These are phyloP conservation scores for Fraxinus baroniana DNA, from an alignment of 305 asterid species.

Conservation along the genomic window DNA sequence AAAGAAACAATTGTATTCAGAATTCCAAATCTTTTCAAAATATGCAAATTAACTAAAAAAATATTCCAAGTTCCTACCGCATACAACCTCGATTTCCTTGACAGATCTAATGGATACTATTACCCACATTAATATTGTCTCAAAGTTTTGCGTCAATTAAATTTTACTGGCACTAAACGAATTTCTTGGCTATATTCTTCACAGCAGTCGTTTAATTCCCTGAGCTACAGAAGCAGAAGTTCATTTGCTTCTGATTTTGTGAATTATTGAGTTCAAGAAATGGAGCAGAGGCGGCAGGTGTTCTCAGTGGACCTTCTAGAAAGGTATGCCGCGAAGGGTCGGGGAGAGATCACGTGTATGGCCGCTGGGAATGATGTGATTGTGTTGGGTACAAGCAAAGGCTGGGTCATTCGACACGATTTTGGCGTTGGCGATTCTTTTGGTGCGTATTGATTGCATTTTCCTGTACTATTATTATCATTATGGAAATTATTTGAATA, in stretches of 20 bases:
- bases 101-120: too few species aligned
- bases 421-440: constrained; percentile 79
- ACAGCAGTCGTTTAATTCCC: background rate
- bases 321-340: constrained; percentile 88
- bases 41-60: too few species aligned
- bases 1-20: too few species aligned
- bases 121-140: too few species aligned
- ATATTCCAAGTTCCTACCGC: too few species aligned
- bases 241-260: background rate
- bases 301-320: constrained; percentile 89
- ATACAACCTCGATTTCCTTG: too few species aligned
- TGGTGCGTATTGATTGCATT: constrained; percentile 38
- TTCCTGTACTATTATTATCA: background rate
- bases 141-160: too few species aligned
- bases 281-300: constrained; percentile 74
- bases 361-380: constrained; percentile 93
- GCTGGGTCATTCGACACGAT: constrained; percentile 89
- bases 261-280: constrained; percentile 18
- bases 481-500: background rate
- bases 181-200: too few species aligned
- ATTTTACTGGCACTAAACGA: too few species aligned
- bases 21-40: too few species aligned
- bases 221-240: background rate
- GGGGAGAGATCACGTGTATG: constrained; percentile 90
- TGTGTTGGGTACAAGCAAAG: constrained; percentile 82